Evolutionary conservation across 2,329 filamentous ascomycete genomes (phyloP).

Genomic region (Ascochyta lentis): DNA sequence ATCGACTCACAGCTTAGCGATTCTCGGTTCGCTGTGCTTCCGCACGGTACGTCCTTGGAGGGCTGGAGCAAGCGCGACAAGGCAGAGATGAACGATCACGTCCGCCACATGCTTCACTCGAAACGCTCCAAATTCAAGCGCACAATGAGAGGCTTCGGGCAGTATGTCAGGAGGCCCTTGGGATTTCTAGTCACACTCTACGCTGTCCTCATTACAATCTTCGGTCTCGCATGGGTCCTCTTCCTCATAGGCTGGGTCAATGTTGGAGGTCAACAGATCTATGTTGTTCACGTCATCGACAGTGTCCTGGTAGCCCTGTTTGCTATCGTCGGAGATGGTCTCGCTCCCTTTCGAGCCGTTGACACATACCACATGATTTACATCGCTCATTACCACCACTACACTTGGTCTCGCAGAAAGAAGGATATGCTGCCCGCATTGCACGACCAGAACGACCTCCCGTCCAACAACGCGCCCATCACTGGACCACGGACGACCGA

Average conservation of each 20-base stretch:
- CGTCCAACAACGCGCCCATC: constrained; percentile 54
- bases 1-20: constrained; percentile 73
- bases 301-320: constrained; percentile 68
- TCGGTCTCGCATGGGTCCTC: constrained; percentile 88
- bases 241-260: constrained; percentile 91
- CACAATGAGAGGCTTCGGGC: constrained; percentile 77
- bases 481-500: constrained; percentile 48
- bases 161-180: constrained; percentile 78
- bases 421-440: constrained; percentile 68
- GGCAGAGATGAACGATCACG: constrained; percentile 80
- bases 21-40: constrained; percentile 78
- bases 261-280: constrained; percentile 74
- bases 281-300: constrained; percentile 61
- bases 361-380: constrained; percentile 90
- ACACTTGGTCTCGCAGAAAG: constrained; percentile 70
- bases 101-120: constrained; percentile 87
- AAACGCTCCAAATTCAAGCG: constrained; percentile 80
- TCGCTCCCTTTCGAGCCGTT: constrained; percentile 74
- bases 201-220: constrained; percentile 80
- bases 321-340: constrained; percentile 66
- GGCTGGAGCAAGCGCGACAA: constrained; percentile 80
- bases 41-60: constrained; percentile 73
- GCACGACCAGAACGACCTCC: constrained; percentile 73
- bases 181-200: constrained; percentile 87
- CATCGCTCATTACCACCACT: constrained; percentile 74